Evolutionary conservation across 495 filamentous ascomycete genomes (phyloP).

Genomic region (Cladorrhinum samala): DNA sequence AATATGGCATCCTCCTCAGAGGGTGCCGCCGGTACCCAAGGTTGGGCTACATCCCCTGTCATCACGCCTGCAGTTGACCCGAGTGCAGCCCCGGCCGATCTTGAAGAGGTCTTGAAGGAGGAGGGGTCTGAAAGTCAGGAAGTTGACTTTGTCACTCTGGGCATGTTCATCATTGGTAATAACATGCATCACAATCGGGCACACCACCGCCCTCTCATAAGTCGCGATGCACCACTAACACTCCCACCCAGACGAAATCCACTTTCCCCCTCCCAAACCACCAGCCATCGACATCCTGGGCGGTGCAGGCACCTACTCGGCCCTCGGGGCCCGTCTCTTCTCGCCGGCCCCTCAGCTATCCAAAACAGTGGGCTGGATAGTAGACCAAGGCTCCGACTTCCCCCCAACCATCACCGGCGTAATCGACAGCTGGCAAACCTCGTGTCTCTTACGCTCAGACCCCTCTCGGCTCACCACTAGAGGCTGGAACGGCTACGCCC

Average conservation of each 20-base stretch:
- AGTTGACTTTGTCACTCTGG: constrained; percentile 80
- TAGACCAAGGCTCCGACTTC: constrained; percentile 86
- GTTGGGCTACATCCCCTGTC: neutral
- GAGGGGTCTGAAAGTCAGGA: constrained; percentile 23
- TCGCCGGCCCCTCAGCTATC: constrained; percentile 53
- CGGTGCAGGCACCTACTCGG: constrained; percentile 79
- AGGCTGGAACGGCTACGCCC: constrained; percentile 82
- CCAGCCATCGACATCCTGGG: constrained; percentile 68
- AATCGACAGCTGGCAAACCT: constrained; percentile 68
- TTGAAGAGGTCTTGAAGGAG: neutral
- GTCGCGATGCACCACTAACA: constrained; percentile 19
- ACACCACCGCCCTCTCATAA: neutral
- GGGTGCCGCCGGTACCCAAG: neutral
- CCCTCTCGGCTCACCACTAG: constrained; percentile 70
- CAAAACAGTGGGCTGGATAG: constrained; percentile 71
- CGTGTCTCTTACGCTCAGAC: constrained; percentile 59
- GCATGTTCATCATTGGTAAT: constrained; percentile 94
- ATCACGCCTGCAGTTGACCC: neutral
- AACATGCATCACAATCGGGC: constrained; percentile 1
- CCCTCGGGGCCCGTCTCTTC: constrained; percentile 83
- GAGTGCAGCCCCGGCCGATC: neutral
- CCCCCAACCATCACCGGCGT: constrained; percentile 54
- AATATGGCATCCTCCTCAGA: neutral
- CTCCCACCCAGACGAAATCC: constrained; percentile 71
- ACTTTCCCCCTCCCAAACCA: constrained; percentile 58